These are phyloP conservation scores for Phytopythium cucurbitacearum DNA, from an alignment of 352 stramenopile genomes.

Conservation along the genomic window DNA sequence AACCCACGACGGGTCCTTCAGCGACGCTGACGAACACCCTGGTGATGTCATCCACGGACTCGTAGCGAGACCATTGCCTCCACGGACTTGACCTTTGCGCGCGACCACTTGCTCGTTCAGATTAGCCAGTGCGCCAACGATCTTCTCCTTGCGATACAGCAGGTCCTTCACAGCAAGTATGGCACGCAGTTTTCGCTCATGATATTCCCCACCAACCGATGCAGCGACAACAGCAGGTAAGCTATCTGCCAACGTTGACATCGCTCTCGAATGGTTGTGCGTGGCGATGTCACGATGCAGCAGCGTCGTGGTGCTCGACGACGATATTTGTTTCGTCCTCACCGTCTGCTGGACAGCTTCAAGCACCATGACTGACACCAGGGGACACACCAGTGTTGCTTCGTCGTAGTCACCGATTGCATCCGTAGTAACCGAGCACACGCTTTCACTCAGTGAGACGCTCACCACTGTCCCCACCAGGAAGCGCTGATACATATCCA, in stretches of 20 bases:
- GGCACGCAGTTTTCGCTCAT: conserved; percentile 31
- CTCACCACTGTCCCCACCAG: conserved; percentile 25
- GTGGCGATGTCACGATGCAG: conserved; percentile 14
- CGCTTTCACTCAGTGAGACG: conserved; percentile 16
- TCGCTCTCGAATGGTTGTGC: neutral
- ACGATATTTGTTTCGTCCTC: neutral
- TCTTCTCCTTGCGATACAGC: conserved; percentile 69
- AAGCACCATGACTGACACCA: conserved; percentile 60
- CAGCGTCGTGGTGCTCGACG: conserved; percentile 15
- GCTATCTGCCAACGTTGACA: neutral
- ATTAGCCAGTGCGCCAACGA: conserved; percentile 36
- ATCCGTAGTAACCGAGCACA: conserved; percentile 21
- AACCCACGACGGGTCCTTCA: conserved; percentile 19
- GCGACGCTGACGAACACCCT: conserved; percentile 16
- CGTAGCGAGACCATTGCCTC: conserved; percentile 18
- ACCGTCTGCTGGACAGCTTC: conserved; percentile 19
- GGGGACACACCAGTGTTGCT: conserved; percentile 27
- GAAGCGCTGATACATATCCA: conserved; percentile 34
- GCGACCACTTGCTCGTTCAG: conserved; percentile 40
- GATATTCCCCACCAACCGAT: conserved; percentile 11
- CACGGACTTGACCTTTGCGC: conserved; percentile 11
- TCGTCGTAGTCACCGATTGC: conserved; percentile 19
- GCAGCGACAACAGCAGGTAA: no score
- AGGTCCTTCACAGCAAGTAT: conserved; percentile 52
- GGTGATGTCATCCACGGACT: conserved; percentile 21